A percentile compares a stretch with the other conserved stretches of the same genome.
These are phyloP conservation scores for Saccharum officinarum DNA, from an alignment of 176 grass and related monocot genomes.

Conservation along the genomic window DNA sequence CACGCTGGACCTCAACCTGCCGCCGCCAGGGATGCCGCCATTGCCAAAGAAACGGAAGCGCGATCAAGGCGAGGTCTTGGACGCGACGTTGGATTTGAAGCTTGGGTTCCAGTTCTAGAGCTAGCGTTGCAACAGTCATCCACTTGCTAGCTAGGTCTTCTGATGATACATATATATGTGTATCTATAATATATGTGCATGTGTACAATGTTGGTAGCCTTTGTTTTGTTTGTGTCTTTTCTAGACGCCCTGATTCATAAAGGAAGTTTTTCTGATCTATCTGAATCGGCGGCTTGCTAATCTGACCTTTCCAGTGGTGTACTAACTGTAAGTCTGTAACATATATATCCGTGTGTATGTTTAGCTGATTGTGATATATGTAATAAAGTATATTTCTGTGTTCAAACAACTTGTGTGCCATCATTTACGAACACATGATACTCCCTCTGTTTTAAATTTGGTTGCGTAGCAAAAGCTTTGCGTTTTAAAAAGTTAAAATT, in stretches of 20 bases:
- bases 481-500: no score
- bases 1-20: constrained; percentile 49
- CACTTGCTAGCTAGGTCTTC: neutral
- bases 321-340: neutral
- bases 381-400: neutral
- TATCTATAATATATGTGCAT: neutral
- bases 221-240: constrained; percentile 1
- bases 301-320: neutral
- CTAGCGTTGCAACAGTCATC: neutral
- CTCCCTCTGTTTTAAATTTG: neutral
- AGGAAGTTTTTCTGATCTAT: constrained; percentile 22
- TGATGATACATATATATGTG: neutral
- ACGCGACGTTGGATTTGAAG: constrained; percentile 37
- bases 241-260: constrained; percentile 28
- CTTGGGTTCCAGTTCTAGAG: constrained; percentile 23
- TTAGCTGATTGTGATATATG: neutral
- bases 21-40: neutral
- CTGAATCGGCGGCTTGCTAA: constrained; percentile 8
- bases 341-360: neutral
- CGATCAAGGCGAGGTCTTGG: neutral
- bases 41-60: neutral
- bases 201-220: constrained; percentile 3
- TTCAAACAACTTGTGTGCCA: neutral
- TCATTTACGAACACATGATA: neutral
- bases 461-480: neutral